A percentile compares a stretch with the other conserved stretches of the same genome.
Conservation (phyloP, 2,329 filamentous ascomycete species). For the Dothidotthia symphoricarpi region DNA sequence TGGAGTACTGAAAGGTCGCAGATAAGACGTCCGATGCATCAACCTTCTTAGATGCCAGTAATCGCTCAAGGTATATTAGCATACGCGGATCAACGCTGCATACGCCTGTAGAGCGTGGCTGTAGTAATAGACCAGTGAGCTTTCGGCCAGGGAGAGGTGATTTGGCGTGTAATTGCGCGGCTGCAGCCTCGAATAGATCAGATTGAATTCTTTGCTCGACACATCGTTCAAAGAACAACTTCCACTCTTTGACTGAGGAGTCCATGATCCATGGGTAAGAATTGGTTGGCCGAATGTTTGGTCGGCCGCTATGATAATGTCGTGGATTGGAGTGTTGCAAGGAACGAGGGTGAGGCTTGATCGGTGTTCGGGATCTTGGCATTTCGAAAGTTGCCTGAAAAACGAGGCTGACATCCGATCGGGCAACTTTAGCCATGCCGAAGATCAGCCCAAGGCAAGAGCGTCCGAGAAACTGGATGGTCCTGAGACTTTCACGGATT, state of each 20-base stretch:
- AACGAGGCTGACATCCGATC: too few relatives aligned
- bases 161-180: constrained; percentile 32
- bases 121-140: constrained; percentile 37
- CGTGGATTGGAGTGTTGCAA: too few relatives aligned
- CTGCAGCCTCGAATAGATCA: constrained; percentile 36
- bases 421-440: too few relatives aligned
- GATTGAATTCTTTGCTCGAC: constrained; percentile 32
- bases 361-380: too few relatives aligned
- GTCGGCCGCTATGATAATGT: constrained; percentile 7
- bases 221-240: constrained; percentile 36
- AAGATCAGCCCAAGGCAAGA: too few relatives aligned
- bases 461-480: too few relatives aligned
- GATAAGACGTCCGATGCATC: constrained; percentile 38
- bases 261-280: constrained; percentile 35
- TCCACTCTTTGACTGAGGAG: constrained; percentile 35
- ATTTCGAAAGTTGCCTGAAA: too few relatives aligned
- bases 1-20: constrained; percentile 36
- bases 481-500: too few relatives aligned
- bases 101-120: constrained; percentile 26
- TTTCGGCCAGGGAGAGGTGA: constrained; percentile 38
- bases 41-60: constrained; percentile 33
- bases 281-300: constrained; percentile 11
- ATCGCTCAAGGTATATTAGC: constrained; percentile 36
- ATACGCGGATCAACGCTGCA: constrained; percentile 37
- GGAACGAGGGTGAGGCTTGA: too few relatives aligned